Evolutionary conservation across 2,329 filamentous ascomycete species (phyloP).

Genomic region (Hymenotorrendiella dingleyae): DNA sequence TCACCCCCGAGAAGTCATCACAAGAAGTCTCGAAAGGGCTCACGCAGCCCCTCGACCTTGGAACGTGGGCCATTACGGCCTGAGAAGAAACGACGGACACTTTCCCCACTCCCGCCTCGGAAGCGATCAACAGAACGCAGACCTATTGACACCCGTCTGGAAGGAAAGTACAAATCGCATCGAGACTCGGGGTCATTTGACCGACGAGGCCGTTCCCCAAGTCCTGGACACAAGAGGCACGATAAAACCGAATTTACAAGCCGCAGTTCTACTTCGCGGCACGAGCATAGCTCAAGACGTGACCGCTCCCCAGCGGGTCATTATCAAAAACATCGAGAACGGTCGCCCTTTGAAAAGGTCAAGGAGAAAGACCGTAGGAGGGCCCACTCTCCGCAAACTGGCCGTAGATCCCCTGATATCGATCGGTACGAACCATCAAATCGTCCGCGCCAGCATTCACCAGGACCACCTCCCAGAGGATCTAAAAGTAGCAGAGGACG

Average conservation of each 20-base stretch:
- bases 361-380: constrained; percentile 21
- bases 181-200: constrained; percentile 23
- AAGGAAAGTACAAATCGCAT: constrained; percentile 21
- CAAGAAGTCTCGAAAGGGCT: constrained; percentile 29
- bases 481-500: constrained; percentile 18
- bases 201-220: constrained; percentile 26
- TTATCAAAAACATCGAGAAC: constrained; percentile 16
- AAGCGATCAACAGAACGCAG: constrained; percentile 24
- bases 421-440: constrained; percentile 26
- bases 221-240: constrained; percentile 12
- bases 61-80: constrained; percentile 21
- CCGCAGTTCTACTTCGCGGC: constrained; percentile 15
- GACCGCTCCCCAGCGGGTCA: constrained; percentile 17
- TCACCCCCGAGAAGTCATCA: constrained; percentile 29
- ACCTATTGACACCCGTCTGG: constrained; percentile 14
- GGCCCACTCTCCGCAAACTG: constrained; percentile 15
- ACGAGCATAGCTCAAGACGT: constrained; percentile 14
- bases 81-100: constrained; percentile 24
- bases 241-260: constrained; percentile 20
- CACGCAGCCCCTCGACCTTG: constrained; percentile 27
- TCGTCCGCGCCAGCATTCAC: constrained; percentile 26
- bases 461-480: constrained; percentile 23
- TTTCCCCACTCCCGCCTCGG: constrained; percentile 25
- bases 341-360: constrained; percentile 17
- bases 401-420: constrained; percentile 23